Evolutionary conservation across 805 yeast genomes (phyloP).

Genomic region (Alloascoidea africana): DNA sequence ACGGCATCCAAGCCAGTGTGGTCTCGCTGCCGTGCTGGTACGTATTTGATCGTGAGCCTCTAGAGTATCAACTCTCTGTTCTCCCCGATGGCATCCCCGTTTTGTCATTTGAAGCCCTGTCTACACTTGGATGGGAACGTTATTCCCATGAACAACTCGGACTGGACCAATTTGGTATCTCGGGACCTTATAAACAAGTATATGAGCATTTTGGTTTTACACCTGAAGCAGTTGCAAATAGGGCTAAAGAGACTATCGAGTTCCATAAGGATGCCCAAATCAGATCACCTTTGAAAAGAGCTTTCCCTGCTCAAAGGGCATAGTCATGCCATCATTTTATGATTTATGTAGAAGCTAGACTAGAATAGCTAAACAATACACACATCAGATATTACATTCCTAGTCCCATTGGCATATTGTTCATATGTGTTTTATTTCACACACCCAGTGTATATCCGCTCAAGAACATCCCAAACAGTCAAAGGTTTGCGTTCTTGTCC

Average conservation of each 20-base stretch:
- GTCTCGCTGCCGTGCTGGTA: conserved; percentile 89
- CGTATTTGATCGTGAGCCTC: conserved; percentile 75
- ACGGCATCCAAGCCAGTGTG: conserved; percentile 63
- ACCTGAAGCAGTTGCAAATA: conserved; percentile 80
- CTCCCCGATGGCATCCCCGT: conserved; percentile 93
- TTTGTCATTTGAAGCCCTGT: conserved; percentile 84
- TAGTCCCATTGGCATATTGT: no score
- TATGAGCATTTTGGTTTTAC: conserved; percentile 84
- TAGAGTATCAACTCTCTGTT: conserved; percentile 69
- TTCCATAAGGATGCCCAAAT: conserved; percentile 69
- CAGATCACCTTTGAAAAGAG: conserved; percentile 64
- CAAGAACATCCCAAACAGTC: not conserved
- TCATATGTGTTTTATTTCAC: no score
- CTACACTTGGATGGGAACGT: conserved; percentile 85
- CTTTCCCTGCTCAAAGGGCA: no score
- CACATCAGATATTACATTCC: no score
- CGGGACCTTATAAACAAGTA: conserved; percentile 76
- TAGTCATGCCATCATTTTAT: no score
- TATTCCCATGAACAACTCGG: conserved; percentile 96
- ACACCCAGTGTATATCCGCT: not conserved
- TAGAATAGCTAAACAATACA: no score
- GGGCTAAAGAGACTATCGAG: conserved; percentile 64
- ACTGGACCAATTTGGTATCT: conserved; percentile 90
- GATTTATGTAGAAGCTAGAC: no score
- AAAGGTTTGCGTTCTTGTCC: not conserved